These are phyloP conservation scores for Trichoderma brevicompactum DNA, from an alignment of 2,329 filamentous ascomycete species.

Conservation along the genomic window DNA sequence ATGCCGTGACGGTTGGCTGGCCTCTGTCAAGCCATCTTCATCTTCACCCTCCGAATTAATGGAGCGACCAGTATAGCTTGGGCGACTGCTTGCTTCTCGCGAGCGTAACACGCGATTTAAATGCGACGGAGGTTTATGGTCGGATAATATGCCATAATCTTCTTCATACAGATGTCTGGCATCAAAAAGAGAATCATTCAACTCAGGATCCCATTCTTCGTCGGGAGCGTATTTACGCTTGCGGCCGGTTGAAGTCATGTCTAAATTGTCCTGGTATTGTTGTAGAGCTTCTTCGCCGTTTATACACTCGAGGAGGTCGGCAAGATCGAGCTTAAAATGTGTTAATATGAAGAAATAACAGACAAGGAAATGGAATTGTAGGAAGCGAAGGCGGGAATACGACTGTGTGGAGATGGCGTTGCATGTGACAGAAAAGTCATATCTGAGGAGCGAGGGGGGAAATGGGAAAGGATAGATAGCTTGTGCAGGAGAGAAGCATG, in stretches of 20 bases:
- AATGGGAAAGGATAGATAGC: neutral
- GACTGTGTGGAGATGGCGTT: neutral
- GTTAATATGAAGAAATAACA: slow-evolving; percentile 10
- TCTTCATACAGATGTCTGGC: slow-evolving; percentile 39
- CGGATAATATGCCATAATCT: slow-evolving; percentile 30
- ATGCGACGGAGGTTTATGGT: slow-evolving; percentile 1
- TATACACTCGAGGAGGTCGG: slow-evolving; percentile 39
- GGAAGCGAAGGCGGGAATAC: neutral
- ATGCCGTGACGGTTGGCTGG: slow-evolving; percentile 28
- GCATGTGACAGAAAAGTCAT: neutral
- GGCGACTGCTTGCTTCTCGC: slow-evolving; percentile 34
- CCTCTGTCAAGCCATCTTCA: slow-evolving; percentile 21
- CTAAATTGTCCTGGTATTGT: slow-evolving; percentile 23
- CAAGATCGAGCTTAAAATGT: slow-evolving; percentile 38
- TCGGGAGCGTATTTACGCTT: slow-evolving; percentile 42
- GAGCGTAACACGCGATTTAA: slow-evolving; percentile 35
- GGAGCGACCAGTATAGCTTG: slow-evolving; percentile 1
- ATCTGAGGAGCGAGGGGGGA: neutral
- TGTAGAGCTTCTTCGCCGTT: slow-evolving; percentile 42
- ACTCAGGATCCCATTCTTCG: slow-evolving; percentile 39
- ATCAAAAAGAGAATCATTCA: slow-evolving; percentile 35
- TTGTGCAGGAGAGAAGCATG: neutral
- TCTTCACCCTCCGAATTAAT: slow-evolving; percentile 32
- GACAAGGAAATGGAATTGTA: neutral
- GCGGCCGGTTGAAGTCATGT: slow-evolving; percentile 30